Evolutionary conservation across 2,329 filamentous ascomycete genomes (phyloP), one percentile per base, ranked within the genome.

Genomic region (Sporothrix variecibatus): DNA sequence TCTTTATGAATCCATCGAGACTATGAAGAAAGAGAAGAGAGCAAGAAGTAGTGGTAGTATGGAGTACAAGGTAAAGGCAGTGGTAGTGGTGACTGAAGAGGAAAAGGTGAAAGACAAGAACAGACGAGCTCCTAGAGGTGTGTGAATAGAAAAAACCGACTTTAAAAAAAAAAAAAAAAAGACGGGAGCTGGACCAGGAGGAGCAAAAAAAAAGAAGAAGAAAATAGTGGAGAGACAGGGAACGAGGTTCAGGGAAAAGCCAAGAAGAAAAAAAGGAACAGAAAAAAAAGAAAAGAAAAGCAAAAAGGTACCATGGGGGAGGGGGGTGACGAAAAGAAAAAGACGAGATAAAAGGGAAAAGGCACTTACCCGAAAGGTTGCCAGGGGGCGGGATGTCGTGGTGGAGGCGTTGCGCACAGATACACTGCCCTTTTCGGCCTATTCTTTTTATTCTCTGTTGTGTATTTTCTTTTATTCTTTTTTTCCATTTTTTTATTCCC

Each of bases 401-500:
- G 56, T 58, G 68, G 31, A 70, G 67, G 71, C 69, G 46, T 60
- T 72, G 73, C 76, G 75, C 76, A 76, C 73, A 76, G 76, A 74
- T 68, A 71, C 67, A 58, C 51, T 51, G 60, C 38, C 51, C 38
- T 58, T 70, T 64, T 71, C 38, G 51, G 28, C 70, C 40, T 56
- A 71, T 56, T 70, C 31, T 40, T 26, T 73, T 67, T 34, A 5
- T 71, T 51, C 51, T 68, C 46, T 62, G 26, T 43, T 69, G 23
- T 64, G 60, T 46, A 28, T 23, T 62, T n/a, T 49, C 60, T 70
- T 73, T 26, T 58, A 31, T 64, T 67, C 15, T 46, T 46, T 58
- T 53, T 72, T 46, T 46, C 15, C 40, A 40, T 40, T 67, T 60
- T 31, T 62, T 65, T 43, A 65, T 43, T 51, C 40, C 60, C 65